Percentiles rank a stretch among this genome's conserved stretches.
phyloP scores from a whole-genome alignment of 371 early-diverging fungal species.

The Nematocida sp. region DNA sequence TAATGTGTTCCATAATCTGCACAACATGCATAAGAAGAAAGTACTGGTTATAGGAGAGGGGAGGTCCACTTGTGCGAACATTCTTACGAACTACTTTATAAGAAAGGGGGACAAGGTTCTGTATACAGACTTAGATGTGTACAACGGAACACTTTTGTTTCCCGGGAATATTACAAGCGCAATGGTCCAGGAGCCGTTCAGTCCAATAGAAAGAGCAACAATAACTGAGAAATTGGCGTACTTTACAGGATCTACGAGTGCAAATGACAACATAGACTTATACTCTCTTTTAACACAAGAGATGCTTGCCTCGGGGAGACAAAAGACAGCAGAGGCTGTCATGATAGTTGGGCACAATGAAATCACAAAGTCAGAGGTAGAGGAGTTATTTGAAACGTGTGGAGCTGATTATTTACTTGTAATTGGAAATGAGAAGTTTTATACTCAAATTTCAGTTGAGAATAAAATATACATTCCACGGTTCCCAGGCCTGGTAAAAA shows the following conservation, averaged over 20 bases:
- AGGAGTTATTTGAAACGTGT: conserved; percentile 53
- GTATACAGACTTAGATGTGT: conserved; percentile 40
- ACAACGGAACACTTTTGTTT: conserved; percentile 33
- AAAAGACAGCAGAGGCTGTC: conserved; percentile 25
- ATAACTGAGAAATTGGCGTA: conserved; percentile 42
- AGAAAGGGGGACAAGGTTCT: conserved; percentile 31
- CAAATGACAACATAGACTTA: conserved; percentile 45
- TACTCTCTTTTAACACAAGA: conserved; percentile 24
- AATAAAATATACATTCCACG: conserved; percentile 54
- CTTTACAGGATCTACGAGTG: conserved; percentile 26
- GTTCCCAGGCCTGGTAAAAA: conserved; percentile 37
- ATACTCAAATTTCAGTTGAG: conserved; percentile 37
- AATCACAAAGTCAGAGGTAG: conserved; percentile 42
- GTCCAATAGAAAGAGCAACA: conserved; percentile 20
- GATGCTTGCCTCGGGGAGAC: neutral
- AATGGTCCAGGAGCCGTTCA: conserved; percentile 33
- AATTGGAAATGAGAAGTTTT: conserved; percentile 68
- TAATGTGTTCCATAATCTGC: conserved; percentile 44
- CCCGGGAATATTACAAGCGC: conserved; percentile 31
- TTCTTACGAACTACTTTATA: conserved; percentile 47
- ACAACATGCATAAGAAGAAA: conserved; percentile 12
- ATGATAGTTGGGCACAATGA: conserved; percentile 46
- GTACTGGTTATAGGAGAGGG: conserved; percentile 51
- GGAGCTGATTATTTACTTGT: conserved; percentile 60
- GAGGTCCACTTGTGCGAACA: conserved; percentile 36